Conservation (phyloP, 2,329 filamentous ascomycete species). For the Cercospora sojina region DNA sequence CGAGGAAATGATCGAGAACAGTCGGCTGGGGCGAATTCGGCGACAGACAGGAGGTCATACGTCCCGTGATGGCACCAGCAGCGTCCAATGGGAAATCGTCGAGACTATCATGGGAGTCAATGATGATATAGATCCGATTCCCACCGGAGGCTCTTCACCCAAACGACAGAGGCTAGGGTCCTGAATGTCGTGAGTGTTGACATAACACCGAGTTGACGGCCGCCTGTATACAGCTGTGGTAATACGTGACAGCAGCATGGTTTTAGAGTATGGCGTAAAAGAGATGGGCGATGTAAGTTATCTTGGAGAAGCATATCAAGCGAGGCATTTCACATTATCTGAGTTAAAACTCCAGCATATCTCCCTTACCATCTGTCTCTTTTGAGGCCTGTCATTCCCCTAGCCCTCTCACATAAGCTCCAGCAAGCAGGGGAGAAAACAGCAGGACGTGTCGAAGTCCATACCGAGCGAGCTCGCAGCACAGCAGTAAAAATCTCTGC, state of each 20-base stretch:
- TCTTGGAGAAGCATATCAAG: background rate
- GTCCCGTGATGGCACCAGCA: slow-evolving; percentile 63
- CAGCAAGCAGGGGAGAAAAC: too few species aligned
- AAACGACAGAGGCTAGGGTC: slow-evolving; percentile 27
- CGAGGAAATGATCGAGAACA: slow-evolving; percentile 75
- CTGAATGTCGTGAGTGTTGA: too few species aligned
- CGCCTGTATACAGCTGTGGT: too few species aligned
- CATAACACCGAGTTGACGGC: too few species aligned
- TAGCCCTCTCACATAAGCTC: too few species aligned
- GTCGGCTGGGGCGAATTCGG: slow-evolving; percentile 66
- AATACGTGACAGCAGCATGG: background rate
- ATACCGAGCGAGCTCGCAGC: background rate
- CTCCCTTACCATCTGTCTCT: background rate
- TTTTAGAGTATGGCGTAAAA: background rate
- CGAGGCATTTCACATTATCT: background rate
- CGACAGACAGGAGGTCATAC: slow-evolving; percentile 60
- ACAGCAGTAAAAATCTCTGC: background rate
- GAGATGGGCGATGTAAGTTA: background rate
- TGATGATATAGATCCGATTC: slow-evolving; percentile 15
- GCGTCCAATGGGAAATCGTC: slow-evolving; percentile 78
- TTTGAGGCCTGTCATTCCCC: too few species aligned
- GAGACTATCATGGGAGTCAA: slow-evolving; percentile 53
- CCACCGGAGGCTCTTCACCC: background rate
- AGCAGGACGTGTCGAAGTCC: background rate
- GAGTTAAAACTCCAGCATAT: background rate